Base-by-base conservation (phyloP, 2,329 filamentous ascomycete species). In the Cladosporium colombiae region DNA sequence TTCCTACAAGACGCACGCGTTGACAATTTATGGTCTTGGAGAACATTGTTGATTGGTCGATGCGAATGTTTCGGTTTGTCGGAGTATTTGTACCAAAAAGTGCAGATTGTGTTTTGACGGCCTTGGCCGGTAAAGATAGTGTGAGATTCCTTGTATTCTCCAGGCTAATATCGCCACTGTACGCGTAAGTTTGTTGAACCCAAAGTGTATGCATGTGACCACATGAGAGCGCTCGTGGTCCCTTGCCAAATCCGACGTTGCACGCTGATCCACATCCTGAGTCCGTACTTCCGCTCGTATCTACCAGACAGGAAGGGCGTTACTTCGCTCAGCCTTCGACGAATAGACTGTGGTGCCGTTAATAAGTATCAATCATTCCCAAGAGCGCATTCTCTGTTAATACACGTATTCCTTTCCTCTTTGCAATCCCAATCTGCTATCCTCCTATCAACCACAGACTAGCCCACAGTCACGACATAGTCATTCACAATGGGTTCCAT, bases 401-500 rank as follows among this genome's bases (percentile, higher is more conserved):
- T n/a, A 10, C 18, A 8, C 37, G 21, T 2, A 44, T 10, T n/a
- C 37, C 2, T 7, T 21, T 44, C 18, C 37, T 6, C 37, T 18
- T 44, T n/a, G 7, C 18, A 44, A 10, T 10, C 10, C 10, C 18
- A 44, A n/a, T n/a, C 18, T n/a, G 37, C 16, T 10, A n/a, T 44
- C 18, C 6, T 44, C 16, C 18, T 2, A 44, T 44, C 37, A n/a
- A 40, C 16, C 16, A 40, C n/a, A 44, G 7, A 44, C 6, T n/a
- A n/a, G 18, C 18, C 37, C 18, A 44, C 14, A n/a, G 4, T 16
- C 37, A n/a, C 37, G 18, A n/a, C 37, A n/a, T 21, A 49, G 57
- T 33, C 16, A 49, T 18, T 57, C 18, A 31, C 21, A n/a, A 57
- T 57, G 53, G 53, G 53, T 33, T 57, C 53, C 18, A 57, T 57